Evolutionary conservation across 306 rosid genomes (phyloP), one percentile per base, ranked within the genome.

Genomic region (Mimosa bimucronata): DNA sequence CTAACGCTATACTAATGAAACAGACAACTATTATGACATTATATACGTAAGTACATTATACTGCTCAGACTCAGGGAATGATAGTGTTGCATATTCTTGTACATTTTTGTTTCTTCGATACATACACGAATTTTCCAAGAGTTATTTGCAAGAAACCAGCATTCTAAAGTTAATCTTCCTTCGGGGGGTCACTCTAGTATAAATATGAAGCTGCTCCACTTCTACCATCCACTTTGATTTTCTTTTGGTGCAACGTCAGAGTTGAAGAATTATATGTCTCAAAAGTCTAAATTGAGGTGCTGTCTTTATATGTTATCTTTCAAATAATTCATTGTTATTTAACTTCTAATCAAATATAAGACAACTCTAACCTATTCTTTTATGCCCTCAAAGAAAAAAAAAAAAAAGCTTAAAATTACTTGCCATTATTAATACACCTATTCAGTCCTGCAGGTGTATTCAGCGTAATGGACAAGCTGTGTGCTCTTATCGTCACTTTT

Each of bases 401-500:
- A 11, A 4, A 58, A 10, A 58, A 3, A 26, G 26, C 16, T 58
- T 58, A 2, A 58, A 58, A 58, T 58, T 58, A 23, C 31, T 21
- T 58, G 65, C 12, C 31, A 23, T 23, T 25, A 58, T 10, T 25
- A 23, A 10, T 11, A 58, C 65, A 58, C 16, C 16, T 58, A 58
- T 58, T 25, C 65, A 58, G 30, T 10, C 65, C 65, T 4, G 31
- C 65, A 25, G 65, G 16, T 58, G 0, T 25, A 25, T 12, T 58
- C 31, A 25, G 16, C 65, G 4, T 25, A 4, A 92, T 92, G 94
- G 84, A 55, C 19, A 92, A 83, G 18, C 40, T 61, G 2, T 25
- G 58, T 30, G 21, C 8, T 52, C 42, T 83, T 37, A 18, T 73
- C 38, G 21, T 79, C 11, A 69, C 79, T 69, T 71, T 77, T 80